Evolutionary conservation across 495 filamentous ascomycete species (phyloP).

Genomic region (Aspergillus cavernicola): DNA sequence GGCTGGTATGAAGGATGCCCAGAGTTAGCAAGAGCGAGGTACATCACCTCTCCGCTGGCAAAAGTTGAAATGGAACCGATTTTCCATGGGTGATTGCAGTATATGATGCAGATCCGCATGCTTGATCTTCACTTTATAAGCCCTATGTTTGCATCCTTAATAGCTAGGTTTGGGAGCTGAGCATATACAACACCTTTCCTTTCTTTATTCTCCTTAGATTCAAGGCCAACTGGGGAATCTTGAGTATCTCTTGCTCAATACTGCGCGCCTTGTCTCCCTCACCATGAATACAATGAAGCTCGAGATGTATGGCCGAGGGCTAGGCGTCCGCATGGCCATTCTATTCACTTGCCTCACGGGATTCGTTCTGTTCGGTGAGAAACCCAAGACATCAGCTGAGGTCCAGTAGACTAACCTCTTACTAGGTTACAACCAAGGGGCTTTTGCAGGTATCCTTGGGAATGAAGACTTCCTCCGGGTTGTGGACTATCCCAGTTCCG

Average conservation of each 20-base stretch:
- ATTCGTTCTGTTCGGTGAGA: conserved; percentile 40
- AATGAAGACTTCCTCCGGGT: conserved; percentile 45
- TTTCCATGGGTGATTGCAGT: conserved; percentile 4
- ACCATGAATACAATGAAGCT: conserved; percentile 23
- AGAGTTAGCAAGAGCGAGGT: conserved; percentile 11
- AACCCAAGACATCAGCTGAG: background rate
- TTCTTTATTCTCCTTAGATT: background rate
- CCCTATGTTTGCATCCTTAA: conserved; percentile 14
- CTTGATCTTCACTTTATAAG: conserved; percentile 5
- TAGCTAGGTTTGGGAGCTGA: conserved; percentile 11
- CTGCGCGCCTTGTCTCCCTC: too few species aligned
- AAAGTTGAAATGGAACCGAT: conserved; percentile 5
- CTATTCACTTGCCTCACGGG: conserved; percentile 36
- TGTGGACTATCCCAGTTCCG: conserved; percentile 38
- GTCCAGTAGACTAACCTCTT: conserved; percentile 9
- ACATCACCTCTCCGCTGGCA: conserved; percentile 3
- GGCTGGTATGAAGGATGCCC: conserved; percentile 20
- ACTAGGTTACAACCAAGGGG: conserved; percentile 54
- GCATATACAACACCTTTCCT: conserved; percentile 11
- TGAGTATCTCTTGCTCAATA: background rate
- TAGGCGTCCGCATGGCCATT: conserved; percentile 33
- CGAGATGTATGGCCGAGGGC: conserved; percentile 33
- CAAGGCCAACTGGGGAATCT: conserved; percentile 1
- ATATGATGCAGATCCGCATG: conserved; percentile 10
- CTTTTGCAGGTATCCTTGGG: conserved; percentile 47